Evolutionary conservation across 805 yeast genomes (phyloP).

Genomic region (Hanseniaspora valbyensis): DNA sequence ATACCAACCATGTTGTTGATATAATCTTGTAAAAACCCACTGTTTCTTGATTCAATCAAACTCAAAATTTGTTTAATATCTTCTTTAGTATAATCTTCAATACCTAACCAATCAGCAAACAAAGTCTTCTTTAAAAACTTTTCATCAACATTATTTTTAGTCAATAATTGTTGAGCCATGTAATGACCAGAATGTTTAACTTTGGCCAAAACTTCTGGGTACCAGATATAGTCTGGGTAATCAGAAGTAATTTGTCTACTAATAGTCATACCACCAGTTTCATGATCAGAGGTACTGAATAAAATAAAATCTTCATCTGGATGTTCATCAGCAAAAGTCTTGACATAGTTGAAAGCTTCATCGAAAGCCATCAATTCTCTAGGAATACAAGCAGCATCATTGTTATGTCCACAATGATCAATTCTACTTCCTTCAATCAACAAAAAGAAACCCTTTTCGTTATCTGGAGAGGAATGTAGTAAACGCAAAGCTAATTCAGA

Average conservation of each 20-base stretch:
- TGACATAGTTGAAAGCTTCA: conserved; percentile 63
- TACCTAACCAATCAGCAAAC: conserved; percentile 56
- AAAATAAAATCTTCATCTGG: conserved; percentile 67
- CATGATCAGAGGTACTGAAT: conserved; percentile 84
- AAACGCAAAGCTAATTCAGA: conserved; percentile 63
- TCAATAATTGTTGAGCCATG: conserved; percentile 35
- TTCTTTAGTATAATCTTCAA: conserved; percentile 41
- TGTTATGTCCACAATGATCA: conserved; percentile 90
- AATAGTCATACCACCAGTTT: conserved; percentile 87
- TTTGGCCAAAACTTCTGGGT: conserved; percentile 60
- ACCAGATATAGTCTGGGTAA: conserved; percentile 85
- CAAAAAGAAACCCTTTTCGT: conserved; percentile 77
- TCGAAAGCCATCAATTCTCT: conserved; percentile 83
- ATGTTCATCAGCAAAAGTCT: conserved; percentile 49
- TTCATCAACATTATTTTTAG: conserved; percentile 26
- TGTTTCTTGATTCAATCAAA: conserved; percentile 26
- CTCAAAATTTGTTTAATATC: conserved; percentile 42
- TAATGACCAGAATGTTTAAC: conserved; percentile 72
- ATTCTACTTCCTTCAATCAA: conserved; percentile 86
- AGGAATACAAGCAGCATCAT: conserved; percentile 91
- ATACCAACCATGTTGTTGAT: conserved; percentile 61
- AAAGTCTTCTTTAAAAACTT: conserved; percentile 43
- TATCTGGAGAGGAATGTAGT: conserved; percentile 45
- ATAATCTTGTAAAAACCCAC: conserved; percentile 31
- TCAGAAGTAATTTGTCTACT: conserved; percentile 59